Evolutionary conservation across 1,284 basidiomycete species (phyloP), one percentile per base, ranked within the genome.

Genomic region (Leucocoprinus gongylophorus): DNA sequence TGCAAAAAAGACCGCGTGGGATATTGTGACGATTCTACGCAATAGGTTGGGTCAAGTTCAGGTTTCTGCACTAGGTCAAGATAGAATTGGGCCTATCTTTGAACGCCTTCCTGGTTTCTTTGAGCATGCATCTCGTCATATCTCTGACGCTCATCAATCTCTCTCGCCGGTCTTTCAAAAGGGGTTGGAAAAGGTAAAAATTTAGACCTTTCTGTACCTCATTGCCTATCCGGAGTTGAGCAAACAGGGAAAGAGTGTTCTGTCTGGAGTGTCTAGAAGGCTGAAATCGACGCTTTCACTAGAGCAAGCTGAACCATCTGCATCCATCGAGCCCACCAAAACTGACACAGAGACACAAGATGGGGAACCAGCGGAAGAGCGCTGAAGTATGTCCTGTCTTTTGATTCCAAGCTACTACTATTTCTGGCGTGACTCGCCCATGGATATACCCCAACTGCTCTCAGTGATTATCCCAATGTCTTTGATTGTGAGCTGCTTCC

Each of bases 181-280:
- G 9, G 38, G 29, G 29, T 32, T 42, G 30, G 50, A 52, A 52
- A 52, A 41, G 37, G 50, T 52, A 42, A 35, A 42, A 35, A 17
- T 21, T 42, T 23, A 13, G 17, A 46, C 32, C 29, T 10, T 51
- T 46, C 37, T 45, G 23, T 46, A 20, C 39, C 29, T 46, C 23
- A 38, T 45, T 52, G 26, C n/a, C 18, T 42, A 8, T 51, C 20
- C 32, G 15, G 20, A 12, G 33, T 40, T 35, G 37, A 3, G 3
- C 43, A 10, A 20, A 37, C 26, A 47, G 45, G 38, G 45, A 20
- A 42, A 37, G 29, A 28, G 20, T 28, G 29, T 47, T 42, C 23
- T 52, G 35, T 47, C 13, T n/a, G 46, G 26, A 5, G 23, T 37
- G n/a, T 42, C 45, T 21, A 35, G 23, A 43, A 47, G 23, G 21